A percentile compares a stretch with the other conserved stretches of the same genome.
Conservation (phyloP, 2,329 filamentous ascomycete species). For the Mycosphaerella sp. region DNA sequence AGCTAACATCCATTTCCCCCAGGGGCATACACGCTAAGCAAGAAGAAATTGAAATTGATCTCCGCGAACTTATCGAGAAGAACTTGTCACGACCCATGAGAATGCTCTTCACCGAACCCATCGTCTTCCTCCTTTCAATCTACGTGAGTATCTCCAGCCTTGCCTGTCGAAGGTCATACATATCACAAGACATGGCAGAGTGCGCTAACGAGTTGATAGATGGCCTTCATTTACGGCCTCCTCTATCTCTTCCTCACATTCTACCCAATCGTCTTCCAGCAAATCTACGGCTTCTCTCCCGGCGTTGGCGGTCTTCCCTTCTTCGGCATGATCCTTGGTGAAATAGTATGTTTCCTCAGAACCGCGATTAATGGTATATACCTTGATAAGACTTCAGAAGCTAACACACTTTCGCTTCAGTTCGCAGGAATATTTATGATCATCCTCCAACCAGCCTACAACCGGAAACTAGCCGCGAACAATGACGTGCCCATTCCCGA, state of each 20-base stretch:
- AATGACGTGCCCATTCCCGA: constrained; percentile 42
- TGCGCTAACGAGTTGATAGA: constrained; percentile 27
- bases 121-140: constrained; percentile 38
- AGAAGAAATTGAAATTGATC: constrained; percentile 36
- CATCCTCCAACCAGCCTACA: constrained; percentile 31
- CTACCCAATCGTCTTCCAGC: constrained; percentile 72
- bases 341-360: constrained; percentile 16
- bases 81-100: constrained; percentile 39
- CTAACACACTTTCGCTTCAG: no score
- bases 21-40: constrained; percentile 51
- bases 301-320: constrained; percentile 73
- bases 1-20: background rate
- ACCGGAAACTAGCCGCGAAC: constrained; percentile 30
- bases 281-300: constrained; percentile 60
- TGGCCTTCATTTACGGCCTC: constrained; percentile 41
- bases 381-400: no score
- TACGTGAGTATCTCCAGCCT: constrained; percentile 27
- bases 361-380: no score
- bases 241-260: constrained; percentile 82
- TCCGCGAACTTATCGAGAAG: constrained; percentile 34
- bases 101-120: constrained; percentile 46
- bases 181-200: background rate
- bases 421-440: constrained; percentile 17
- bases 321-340: constrained; percentile 60
- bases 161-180: background rate